Evolutionary conservation across 352 stramenopile species (phyloP).

Genomic region (Globisporangium solare): DNA sequence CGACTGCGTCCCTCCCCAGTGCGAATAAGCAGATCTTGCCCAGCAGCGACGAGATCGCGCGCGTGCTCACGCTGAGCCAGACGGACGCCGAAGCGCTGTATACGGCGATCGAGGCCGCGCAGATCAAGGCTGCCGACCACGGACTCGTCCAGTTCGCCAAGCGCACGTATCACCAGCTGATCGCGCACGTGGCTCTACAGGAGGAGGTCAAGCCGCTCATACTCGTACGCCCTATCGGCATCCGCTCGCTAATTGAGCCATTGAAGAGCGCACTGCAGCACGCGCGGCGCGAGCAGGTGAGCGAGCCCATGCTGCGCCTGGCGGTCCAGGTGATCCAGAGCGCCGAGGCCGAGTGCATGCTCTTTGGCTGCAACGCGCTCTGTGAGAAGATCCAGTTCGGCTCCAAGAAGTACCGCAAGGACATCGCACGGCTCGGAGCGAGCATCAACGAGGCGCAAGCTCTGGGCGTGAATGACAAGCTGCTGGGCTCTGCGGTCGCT

Average conservation of each 20-base stretch:
- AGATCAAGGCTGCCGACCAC: constrained; percentile 54
- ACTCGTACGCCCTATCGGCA: constrained; percentile 60
- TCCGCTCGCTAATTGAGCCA: constrained; percentile 58
- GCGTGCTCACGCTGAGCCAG: constrained; percentile 48
- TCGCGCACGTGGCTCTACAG: constrained; percentile 63
- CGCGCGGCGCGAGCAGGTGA: constrained; percentile 45
- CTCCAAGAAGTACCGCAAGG: constrained; percentile 38
- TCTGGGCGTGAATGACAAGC: constrained; percentile 49
- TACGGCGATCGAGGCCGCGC: constrained; percentile 60
- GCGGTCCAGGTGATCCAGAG: constrained; percentile 63
- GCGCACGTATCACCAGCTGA: constrained; percentile 64
- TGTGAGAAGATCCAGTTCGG: constrained; percentile 58
- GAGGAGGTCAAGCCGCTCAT: constrained; percentile 79
- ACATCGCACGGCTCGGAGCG: constrained; percentile 62
- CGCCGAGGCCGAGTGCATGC: constrained; percentile 71
- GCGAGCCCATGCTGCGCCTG: constrained; percentile 46
- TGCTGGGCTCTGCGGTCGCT: constrained; percentile 34
- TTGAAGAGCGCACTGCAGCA: constrained; percentile 51
- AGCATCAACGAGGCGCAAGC: constrained; percentile 49
- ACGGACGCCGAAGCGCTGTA: constrained; percentile 75
- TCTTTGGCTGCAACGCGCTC: constrained; percentile 71
- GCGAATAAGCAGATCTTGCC: constrained; percentile 8
- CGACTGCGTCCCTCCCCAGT: not conserved
- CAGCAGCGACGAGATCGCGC: constrained; percentile 38
- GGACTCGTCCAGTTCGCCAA: constrained; percentile 44